Evolutionary conservation across 1,284 basidiomycete species (phyloP).

Genomic region (Peniophora sp.): DNA sequence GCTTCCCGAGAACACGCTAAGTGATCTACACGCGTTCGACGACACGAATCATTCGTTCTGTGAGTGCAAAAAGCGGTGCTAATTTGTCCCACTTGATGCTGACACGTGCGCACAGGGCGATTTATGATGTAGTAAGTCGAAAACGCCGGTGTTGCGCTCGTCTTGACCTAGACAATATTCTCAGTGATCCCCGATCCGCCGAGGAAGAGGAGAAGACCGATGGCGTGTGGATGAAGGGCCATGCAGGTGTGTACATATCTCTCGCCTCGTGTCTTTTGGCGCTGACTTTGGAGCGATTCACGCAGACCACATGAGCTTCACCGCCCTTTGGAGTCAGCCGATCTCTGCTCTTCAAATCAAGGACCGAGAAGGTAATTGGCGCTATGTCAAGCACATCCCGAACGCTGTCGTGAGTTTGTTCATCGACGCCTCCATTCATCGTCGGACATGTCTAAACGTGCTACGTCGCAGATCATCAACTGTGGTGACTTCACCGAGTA

Average conservation of each 20-base stretch:
- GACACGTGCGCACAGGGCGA: conserved; percentile 13
- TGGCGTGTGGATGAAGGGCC: conserved; percentile 55
- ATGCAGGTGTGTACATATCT: conserved; percentile 37
- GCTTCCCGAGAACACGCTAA: conserved; percentile 25
- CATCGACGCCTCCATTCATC: background rate
- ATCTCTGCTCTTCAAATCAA: conserved; percentile 51
- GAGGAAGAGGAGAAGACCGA: conserved; percentile 50
- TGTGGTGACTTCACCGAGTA: conserved; percentile 35
- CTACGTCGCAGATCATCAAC: conserved; percentile 27
- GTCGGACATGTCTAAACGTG: background rate
- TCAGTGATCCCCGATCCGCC: conserved; percentile 22
- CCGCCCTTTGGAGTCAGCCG: conserved; percentile 55
- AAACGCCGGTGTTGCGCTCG: background rate
- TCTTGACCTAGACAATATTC: background rate
- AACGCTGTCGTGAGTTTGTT: conserved; percentile 41
- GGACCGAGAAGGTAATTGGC: conserved; percentile 41
- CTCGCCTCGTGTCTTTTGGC: background rate
- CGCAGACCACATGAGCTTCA: conserved; percentile 52
- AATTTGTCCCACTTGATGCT: background rate
- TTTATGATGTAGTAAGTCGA: conserved; percentile 26
- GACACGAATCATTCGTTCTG: conserved; percentile 22
- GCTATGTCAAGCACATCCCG: conserved; percentile 50
- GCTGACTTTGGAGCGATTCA: background rate
- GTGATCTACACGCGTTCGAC: conserved; percentile 27
- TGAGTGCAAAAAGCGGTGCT: background rate